Evolutionary conservation across 805 yeast genomes (phyloP).

Genomic region (Starmera dryadoides): DNA sequence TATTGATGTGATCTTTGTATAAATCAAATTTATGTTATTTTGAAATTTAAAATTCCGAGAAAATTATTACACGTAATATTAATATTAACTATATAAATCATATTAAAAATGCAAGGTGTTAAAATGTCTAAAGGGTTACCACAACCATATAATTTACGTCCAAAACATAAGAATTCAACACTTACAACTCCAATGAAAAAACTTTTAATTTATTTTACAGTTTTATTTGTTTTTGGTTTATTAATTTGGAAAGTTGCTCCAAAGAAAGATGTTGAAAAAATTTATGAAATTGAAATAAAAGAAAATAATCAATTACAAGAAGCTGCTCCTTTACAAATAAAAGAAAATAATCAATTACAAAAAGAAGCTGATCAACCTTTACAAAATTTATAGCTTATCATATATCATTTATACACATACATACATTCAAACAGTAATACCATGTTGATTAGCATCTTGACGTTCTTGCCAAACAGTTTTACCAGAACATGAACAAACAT

Average conservation of each 20-base stretch:
- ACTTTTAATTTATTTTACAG: slow-evolving; percentile 28
- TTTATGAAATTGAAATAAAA: slow-evolving; percentile 20
- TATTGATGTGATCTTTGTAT: slow-evolving; percentile 9
- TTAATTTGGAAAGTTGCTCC: slow-evolving; percentile 23
- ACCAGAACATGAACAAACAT: slow-evolving; percentile 91
- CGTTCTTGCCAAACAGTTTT: slow-evolving; percentile 96
- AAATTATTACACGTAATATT: no score
- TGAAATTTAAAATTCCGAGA: no score
- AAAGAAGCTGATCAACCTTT: no score
- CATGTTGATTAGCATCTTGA: slow-evolving; percentile 59
- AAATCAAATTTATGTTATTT: no score
- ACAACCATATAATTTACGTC: slow-evolving; percentile 31
- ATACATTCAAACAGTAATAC: slow-evolving; percentile 18
- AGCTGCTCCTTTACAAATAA: no score
- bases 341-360: no score
- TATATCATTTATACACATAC: not conserved
- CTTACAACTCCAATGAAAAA: slow-evolving; percentile 45
- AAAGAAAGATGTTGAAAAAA: slow-evolving; percentile 11
- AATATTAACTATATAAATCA: no score
- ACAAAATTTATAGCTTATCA: not conserved
- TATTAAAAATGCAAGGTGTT: slow-evolving; percentile 27
- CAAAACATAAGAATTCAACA: slow-evolving; percentile 16
- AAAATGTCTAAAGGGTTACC: slow-evolving; percentile 31
- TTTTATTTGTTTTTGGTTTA: slow-evolving; percentile 25
- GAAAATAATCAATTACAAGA: not conserved